phyloP scores from a whole-genome alignment of 768 basidiomycete genomes.

The Tubosaeta sp. region DNA sequence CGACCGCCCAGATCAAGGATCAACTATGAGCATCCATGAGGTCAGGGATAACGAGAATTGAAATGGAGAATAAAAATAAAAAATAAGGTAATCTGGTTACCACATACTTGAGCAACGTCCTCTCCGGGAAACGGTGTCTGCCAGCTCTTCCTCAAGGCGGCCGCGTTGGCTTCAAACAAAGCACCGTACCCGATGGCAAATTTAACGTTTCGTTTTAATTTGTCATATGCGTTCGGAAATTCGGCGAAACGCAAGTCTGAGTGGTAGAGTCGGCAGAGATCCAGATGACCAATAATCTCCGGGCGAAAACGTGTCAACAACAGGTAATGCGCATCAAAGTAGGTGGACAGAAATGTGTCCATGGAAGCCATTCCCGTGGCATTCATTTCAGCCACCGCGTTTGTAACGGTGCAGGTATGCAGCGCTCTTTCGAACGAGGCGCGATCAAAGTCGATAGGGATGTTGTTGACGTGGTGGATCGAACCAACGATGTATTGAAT shows the following conservation, averaged over 20 bases:
- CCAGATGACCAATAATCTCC: conserved; percentile 90
- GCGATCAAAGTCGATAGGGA: conserved; percentile 91
- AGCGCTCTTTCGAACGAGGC: conserved; percentile 64
- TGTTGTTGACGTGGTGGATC: conserved; percentile 82
- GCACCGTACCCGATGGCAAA: conserved; percentile 80
- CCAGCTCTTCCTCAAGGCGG: conserved; percentile 94
- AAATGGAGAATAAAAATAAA: background rate
- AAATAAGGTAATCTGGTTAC: conserved; percentile 11
- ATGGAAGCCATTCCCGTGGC: conserved; percentile 27
- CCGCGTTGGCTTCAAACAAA: conserved; percentile 89
- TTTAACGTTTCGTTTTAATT: conserved; percentile 69
- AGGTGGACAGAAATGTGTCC: conserved; percentile 53
- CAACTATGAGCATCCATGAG: conserved; percentile 42
- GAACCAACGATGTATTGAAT: conserved; percentile 92
- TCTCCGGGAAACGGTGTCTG: conserved; percentile 72
- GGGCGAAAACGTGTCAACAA: conserved; percentile 71
- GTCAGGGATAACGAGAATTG: background rate
- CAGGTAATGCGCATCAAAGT: conserved; percentile 83
- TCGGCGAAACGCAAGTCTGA: conserved; percentile 56
- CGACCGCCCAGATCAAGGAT: conserved; percentile 67
- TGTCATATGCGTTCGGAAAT: conserved; percentile 56
- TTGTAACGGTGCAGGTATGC: conserved; percentile 35
- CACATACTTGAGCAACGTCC: conserved; percentile 70
- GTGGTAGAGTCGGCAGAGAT: conserved; percentile 83
- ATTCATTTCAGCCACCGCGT: conserved; percentile 22